Conservation (phyloP, 352 stramenopile genomes). For the Stramenopiles sp. region DNA sequence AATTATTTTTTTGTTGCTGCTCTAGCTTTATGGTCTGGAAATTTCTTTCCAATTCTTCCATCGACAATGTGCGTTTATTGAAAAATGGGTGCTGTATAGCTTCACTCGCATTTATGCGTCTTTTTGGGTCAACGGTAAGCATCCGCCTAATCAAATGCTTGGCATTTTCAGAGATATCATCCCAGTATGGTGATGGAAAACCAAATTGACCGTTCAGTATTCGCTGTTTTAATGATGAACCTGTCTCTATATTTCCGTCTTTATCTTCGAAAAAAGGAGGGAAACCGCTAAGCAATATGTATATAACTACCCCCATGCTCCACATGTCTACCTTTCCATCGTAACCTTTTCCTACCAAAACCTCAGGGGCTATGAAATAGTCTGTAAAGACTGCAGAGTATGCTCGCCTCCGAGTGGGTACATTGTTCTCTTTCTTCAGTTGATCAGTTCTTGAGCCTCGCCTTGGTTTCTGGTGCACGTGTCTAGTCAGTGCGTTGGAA, state of each 20-base stretch:
- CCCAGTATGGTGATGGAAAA: constrained; percentile 79
- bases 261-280: constrained; percentile 9
- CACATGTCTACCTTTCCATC: constrained; percentile 48
- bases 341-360: constrained; percentile 45
- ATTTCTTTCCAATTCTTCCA: constrained; percentile 3
- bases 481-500: too few relatives aligned
- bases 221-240: constrained; percentile 20
- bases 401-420: neutral
- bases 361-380: constrained; percentile 55
- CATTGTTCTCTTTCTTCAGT: neutral
- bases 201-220: constrained; percentile 56
- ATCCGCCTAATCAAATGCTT: constrained; percentile 83
- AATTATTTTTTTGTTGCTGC: neutral
- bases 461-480: neutral
- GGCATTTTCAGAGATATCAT: constrained; percentile 66
- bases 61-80: constrained; percentile 24
- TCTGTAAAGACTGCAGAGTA: constrained; percentile 8
- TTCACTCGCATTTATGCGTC: constrained; percentile 40
- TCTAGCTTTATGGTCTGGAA: neutral
- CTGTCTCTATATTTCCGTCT: neutral
- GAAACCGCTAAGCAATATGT: constrained; percentile 4
- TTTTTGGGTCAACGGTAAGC: constrained; percentile 59
- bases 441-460: neutral
- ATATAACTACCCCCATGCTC: constrained; percentile 54
- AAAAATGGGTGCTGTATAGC: constrained; percentile 58